These are phyloP conservation scores for Erythrophleum fordii DNA, from an alignment of 306 rosid genomes.

Conservation along the genomic window DNA sequence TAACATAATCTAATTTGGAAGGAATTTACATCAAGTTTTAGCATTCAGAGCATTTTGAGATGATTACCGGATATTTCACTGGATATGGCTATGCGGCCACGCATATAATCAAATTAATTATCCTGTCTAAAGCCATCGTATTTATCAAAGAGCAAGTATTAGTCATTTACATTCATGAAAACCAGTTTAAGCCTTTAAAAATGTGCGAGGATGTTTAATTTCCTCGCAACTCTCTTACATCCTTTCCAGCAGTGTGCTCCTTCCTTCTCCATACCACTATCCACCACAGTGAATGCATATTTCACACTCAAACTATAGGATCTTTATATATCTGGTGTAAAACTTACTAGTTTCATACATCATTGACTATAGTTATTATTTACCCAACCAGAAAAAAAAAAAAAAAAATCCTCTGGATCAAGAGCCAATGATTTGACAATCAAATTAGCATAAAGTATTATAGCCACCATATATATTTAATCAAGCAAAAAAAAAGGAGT, in stretches of 20 bases:
- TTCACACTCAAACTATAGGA: not conserved
- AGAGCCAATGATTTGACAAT: not conserved
- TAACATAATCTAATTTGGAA: not conserved
- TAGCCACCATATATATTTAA: not conserved
- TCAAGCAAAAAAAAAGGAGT: not conserved
- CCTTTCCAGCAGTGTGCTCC: slow-evolving; percentile 7
- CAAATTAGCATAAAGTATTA: not conserved
- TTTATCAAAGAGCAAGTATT: not conserved
- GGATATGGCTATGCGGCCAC: slow-evolving; percentile 19
- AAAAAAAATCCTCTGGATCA: not conserved
- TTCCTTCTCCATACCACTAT: not conserved
- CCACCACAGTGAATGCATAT: not conserved
- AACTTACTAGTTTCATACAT: not conserved
- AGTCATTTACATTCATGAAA: not conserved
- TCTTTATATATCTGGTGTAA: not conserved
- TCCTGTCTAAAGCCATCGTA: slow-evolving; percentile 7
- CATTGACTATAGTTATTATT: not conserved
- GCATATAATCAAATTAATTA: not conserved
- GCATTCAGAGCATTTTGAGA: not conserved
- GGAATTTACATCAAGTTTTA: slow-evolving; percentile 9
- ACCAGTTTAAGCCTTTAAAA: not conserved
- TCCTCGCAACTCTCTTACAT: not conserved
- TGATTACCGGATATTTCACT: slow-evolving; percentile 10
- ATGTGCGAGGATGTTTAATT: not conserved
- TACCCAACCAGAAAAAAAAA: not conserved